A percentile compares a stretch with the other conserved stretches of the same genome.
Conservation (phyloP, 768 basidiomycete species). For the Boletellus ananiceps region DNA sequence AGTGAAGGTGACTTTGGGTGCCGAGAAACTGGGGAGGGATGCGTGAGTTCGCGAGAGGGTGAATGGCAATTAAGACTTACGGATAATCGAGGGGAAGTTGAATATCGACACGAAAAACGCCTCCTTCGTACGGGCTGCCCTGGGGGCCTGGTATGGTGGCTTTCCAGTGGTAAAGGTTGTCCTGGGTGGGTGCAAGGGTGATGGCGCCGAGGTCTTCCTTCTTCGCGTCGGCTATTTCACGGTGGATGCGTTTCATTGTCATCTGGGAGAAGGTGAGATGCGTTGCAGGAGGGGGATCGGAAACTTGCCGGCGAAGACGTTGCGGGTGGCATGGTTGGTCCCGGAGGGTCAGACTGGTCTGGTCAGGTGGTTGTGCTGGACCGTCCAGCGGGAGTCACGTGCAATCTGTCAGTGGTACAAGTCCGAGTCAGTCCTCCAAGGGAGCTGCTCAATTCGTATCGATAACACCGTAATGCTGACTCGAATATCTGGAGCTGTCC, state of each 20-base stretch:
- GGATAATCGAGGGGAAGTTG: conserved; percentile 71
- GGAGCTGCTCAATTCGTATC: background rate
- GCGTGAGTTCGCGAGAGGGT: background rate
- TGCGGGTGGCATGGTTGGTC: conserved; percentile 22
- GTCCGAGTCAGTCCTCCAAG: no score
- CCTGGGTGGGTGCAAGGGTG: conserved; percentile 58
- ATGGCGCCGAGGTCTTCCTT: conserved; percentile 81
- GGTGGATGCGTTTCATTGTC: conserved; percentile 78
- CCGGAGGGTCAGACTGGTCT: background rate
- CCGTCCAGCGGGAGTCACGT: background rate
- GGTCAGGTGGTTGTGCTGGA: background rate
- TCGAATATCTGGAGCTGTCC: conserved; percentile 44
- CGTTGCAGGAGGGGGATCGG: no score
- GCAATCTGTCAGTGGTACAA: no score
- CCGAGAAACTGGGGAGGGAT: conserved; percentile 55
- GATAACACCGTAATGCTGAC: conserved; percentile 39
- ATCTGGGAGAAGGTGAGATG: conserved; percentile 34
- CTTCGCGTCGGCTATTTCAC: conserved; percentile 74
- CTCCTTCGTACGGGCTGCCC: conserved; percentile 79
- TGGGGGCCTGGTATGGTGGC: conserved; percentile 79
- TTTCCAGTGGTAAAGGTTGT: conserved; percentile 68
- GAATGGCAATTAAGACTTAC: conserved; percentile 33
- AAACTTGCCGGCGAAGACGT: conserved; percentile 23
- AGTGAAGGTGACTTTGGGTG: conserved; percentile 70
- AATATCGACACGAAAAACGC: conserved; percentile 66